Base-by-base conservation (phyloP, 2,329 filamentous ascomycete species). In the Lasiodiplodia gonubiensis region DNA sequence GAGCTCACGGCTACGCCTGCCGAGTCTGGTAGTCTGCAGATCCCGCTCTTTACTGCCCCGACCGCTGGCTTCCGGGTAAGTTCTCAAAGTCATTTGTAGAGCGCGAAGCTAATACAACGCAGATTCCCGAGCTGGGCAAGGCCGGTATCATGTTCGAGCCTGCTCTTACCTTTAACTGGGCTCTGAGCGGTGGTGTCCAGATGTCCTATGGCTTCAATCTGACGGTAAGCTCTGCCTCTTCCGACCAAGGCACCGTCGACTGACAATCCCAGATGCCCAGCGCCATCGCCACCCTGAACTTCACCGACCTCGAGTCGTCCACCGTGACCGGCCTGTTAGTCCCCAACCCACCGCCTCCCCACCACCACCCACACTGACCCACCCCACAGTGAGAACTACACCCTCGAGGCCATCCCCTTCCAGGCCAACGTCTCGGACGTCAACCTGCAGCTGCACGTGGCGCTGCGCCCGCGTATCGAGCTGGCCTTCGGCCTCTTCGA, bases 201-300 rank as follows among this genome's bases (percentile, higher is more conserved):
- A 68, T 79, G 27, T 74, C 68, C 39, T 78, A 78, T 52, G 78
- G 78, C 11, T 76, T 79, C 46, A 75, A 80, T 49, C 67, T 80
- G n/a, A 68, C 67, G n/a, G 77, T 78, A 52, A 35, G 21, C 7
- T 23, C 18, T 16, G 3, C 16, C 8, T 14, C 52, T 23, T 14
- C 27, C 30, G 12, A 6, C 10, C 21, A 59, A 25, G 16, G 2
- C 12, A 14, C 21, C 4, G 2, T 2, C 21, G 7, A 37, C 53
- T 55, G n/a, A 55, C 53, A 25, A n/a, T 25, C 11, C 1, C 12
- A 59, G 54, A 16, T 63, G 21, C 59, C 59, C n/a, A 35, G 46
- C 30, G 59, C 46, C 59, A 39, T 63, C 46, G 59, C 59, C 2
- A 35, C 59, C n/a, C 59, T 63, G 11, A 63, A 63, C 59, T 63